Evolutionary conservation across 2,329 filamentous ascomycete species (phyloP).

Genomic region (Diaporthe eres): DNA sequence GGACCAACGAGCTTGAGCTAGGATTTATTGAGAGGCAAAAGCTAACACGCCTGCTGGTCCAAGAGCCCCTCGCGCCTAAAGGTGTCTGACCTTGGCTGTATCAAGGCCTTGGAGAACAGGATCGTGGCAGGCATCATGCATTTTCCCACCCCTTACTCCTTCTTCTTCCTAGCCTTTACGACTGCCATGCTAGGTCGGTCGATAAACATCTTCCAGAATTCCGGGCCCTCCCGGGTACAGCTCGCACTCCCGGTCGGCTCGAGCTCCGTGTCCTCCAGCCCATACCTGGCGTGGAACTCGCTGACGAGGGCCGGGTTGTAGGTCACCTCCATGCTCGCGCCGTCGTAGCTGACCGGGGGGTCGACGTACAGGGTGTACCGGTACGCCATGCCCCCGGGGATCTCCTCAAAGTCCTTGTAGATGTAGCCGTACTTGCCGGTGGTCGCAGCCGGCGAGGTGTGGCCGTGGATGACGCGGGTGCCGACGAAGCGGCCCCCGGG

Average conservation of each 20-base stretch:
- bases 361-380: constrained; percentile 32
- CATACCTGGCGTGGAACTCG: constrained; percentile 32
- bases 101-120: not conserved
- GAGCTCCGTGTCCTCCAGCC: constrained; percentile 35
- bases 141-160: not conserved
- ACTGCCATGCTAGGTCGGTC: constrained; percentile 35
- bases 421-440: constrained; percentile 33
- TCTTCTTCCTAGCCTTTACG: constrained; percentile 33
- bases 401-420: constrained; percentile 38
- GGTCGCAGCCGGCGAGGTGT: constrained; percentile 15
- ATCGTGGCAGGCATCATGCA: not conserved
- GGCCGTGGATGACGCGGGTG: constrained; percentile 38
- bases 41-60: not conserved
- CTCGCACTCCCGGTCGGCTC: constrained; percentile 19
- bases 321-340: constrained; percentile 38
- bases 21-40: not conserved
- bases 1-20: not conserved
- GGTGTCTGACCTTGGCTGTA: too few relatives aligned
- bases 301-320: constrained; percentile 34
- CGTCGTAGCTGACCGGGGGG: constrained; percentile 33
- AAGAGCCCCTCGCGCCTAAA: not conserved
- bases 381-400: constrained; percentile 36
- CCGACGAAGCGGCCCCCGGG: constrained; percentile 45
- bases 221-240: constrained; percentile 30
- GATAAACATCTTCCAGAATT: constrained; percentile 34